Evolutionary conservation across 345 rosid genomes (phyloP), one percentile per base, ranked within the genome.

Genomic region (Xanthoceras sorbifolium): DNA sequence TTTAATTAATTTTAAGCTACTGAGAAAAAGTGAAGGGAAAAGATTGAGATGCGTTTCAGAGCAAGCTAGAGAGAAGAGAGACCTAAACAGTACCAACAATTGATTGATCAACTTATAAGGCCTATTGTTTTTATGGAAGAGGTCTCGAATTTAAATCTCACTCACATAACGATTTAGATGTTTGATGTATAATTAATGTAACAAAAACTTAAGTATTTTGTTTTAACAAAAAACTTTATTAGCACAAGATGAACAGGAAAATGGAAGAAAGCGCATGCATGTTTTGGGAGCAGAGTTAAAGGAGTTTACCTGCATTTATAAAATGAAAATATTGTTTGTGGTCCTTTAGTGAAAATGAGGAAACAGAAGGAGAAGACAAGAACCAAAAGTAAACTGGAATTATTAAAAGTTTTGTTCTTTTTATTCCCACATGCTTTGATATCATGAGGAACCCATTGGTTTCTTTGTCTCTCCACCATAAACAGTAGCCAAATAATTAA

Each of bases 191-290:
- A 36, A 36, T 36, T 36, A 36, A 36, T 36, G 40, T 36, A 36
- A n/a, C n/a, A n/a, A n/a, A n/a, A n/a, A n/a, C n/a, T 48, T 48
- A 48, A 10, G 10, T 48, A 48, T 48, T 48, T 48, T 48, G 54
- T 48, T 1, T 48, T 10, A 14, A 48, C 17, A 18, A 48, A 48
- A 48, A 48, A 48, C 20, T 48, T 48, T 14, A 15, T 10, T 64
- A 67, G 72, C 87, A 78, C 82, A 64, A 67, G 81, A 78, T 82
- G 83, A 82, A 84, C 75, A 76, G 81, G 75, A 80, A 69, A 62
- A 77, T 69, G 79, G 64, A 82, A 69, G 81, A 36, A 79, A 59
- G 62, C n/a, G 15, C 46, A 40, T 42, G 73, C 78, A 73, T 75
- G 81, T 72, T 76, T 67, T 34, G 64, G 55, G 46, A 64, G 38